These are phyloP conservation scores for Ceratocystiopsis minuta DNA, from an alignment of 2,329 filamentous ascomycete species.

Conservation along the genomic window DNA sequence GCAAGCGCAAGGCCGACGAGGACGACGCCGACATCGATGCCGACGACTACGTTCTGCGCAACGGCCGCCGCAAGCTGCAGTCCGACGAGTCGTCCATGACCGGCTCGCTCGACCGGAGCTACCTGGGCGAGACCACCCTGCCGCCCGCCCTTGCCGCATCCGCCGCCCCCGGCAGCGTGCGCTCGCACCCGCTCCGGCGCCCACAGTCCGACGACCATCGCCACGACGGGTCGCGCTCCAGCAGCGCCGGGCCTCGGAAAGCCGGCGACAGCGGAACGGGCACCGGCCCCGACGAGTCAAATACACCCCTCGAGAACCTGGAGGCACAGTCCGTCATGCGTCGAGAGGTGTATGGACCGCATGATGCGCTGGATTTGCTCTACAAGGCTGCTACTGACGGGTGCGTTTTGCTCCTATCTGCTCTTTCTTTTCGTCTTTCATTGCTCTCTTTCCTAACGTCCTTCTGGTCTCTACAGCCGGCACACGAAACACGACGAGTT, in stretches of 20 bases:
- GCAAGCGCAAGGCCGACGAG: slow-evolving; percentile 68
- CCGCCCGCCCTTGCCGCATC: slow-evolving; percentile 38
- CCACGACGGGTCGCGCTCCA: slow-evolving; percentile 13
- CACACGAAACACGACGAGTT: slow-evolving; percentile 3
- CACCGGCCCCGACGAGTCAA: slow-evolving; percentile 29
- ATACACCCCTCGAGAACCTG: slow-evolving; percentile 44
- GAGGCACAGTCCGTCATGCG: slow-evolving; percentile 49
- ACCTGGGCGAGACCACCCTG: slow-evolving; percentile 19
- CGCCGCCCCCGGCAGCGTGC: slow-evolving; percentile 47
- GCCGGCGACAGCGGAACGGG: slow-evolving; percentile 16
- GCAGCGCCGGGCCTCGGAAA: neutral
- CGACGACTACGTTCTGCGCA: slow-evolving; percentile 53
- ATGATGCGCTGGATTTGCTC: slow-evolving; percentile 79
- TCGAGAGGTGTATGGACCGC: slow-evolving; percentile 67
- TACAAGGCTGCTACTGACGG: slow-evolving; percentile 67
- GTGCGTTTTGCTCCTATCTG: slow-evolving; percentile 7
- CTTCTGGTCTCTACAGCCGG: neutral
- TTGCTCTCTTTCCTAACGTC: neutral
- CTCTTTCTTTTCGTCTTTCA: no score
- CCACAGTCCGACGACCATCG: slow-evolving; percentile 21
- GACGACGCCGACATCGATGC: slow-evolving; percentile 22
- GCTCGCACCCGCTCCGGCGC: slow-evolving; percentile 46
- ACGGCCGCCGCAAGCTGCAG: slow-evolving; percentile 51
- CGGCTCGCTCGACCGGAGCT: slow-evolving; percentile 9
- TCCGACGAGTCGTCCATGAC: slow-evolving; percentile 27